These are phyloP conservation scores for Adansonia gregorii DNA, from an alignment of 441 rosid species.

Conservation along the genomic window DNA sequence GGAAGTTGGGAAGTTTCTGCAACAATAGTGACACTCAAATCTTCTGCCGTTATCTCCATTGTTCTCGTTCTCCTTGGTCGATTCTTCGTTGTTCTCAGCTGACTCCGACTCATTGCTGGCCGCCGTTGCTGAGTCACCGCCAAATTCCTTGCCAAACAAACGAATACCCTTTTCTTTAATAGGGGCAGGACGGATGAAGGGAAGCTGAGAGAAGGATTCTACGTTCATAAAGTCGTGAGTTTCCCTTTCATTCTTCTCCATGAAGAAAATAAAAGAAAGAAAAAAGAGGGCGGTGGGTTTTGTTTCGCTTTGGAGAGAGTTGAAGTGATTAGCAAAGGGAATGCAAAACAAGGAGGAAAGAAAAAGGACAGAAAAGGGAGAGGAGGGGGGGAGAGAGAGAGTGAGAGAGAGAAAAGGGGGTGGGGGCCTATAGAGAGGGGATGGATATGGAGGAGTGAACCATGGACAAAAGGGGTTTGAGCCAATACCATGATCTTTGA, in stretches of 20 bases:
- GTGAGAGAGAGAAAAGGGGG: neutral
- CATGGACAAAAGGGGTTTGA: conserved; percentile 44
- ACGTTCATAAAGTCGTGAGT: conserved; percentile 90
- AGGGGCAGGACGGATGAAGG: conserved; percentile 84
- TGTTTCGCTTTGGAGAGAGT: neutral
- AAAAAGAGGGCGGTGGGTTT: neutral
- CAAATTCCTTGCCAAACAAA: conserved; percentile 85
- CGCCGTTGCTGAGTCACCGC: conserved; percentile 15
- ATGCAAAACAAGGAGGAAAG: neutral
- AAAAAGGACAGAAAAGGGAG: neutral
- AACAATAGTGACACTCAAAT: conserved; percentile 92
- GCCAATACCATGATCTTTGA: conserved; percentile 32
- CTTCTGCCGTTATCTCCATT: conserved; percentile 49
- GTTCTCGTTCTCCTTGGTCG: conserved; percentile 28
- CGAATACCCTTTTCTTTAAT: conserved; percentile 69
- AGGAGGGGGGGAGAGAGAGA: neutral
- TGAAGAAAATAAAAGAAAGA: neutral
- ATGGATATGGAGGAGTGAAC: conserved; percentile 25
- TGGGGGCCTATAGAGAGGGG: conserved; percentile 36
- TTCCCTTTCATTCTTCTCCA: conserved; percentile 56
- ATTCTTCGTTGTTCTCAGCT: conserved; percentile 26
- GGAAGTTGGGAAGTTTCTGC: conserved; percentile 53
- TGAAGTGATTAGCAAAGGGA: neutral
- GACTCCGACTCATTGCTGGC: conserved; percentile 30
- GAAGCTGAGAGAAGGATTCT: conserved; percentile 81